Conservation (phyloP, 768 basidiomycete species). For the Termitomyces heimii region DNA sequence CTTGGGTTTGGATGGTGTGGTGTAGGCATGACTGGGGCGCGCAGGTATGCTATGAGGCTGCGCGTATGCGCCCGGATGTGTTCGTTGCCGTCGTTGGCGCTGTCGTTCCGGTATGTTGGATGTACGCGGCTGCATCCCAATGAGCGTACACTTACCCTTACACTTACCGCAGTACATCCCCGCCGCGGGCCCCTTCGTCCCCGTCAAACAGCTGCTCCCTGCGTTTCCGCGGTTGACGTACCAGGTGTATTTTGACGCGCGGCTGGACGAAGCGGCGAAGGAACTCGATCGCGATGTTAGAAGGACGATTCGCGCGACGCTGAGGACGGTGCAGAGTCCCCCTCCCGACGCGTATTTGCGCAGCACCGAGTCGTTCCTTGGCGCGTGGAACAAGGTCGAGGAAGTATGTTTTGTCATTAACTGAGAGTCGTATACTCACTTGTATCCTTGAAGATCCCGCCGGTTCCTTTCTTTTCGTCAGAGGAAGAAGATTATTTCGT, state of each 20-base stretch:
- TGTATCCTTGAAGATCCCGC: constrained; percentile 41
- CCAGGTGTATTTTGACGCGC: constrained; percentile 53
- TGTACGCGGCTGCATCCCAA: no score
- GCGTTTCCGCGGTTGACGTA: constrained; percentile 53
- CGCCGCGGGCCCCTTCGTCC: constrained; percentile 37
- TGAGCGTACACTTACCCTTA: no score
- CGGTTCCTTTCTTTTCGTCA: constrained; percentile 51
- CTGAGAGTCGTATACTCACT: no score
- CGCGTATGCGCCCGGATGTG: constrained; percentile 59
- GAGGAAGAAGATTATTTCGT: constrained; percentile 71
- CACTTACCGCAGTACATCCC: constrained; percentile 55
- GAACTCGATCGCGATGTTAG: constrained; percentile 55
- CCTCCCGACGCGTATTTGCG: constrained; percentile 52
- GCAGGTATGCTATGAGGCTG: constrained; percentile 61
- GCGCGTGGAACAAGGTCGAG: constrained; percentile 40
- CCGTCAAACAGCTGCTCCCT: constrained; percentile 33
- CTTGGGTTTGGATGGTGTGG: no score
- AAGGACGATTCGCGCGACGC: constrained; percentile 50
- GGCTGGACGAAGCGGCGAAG: constrained; percentile 37
- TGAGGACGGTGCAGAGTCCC: constrained; percentile 47
- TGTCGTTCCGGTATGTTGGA: constrained; percentile 48
- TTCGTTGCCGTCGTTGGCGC: constrained; percentile 53
- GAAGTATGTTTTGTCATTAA: no score
- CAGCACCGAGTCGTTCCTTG: constrained; percentile 42
- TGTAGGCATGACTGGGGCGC: constrained; percentile 75